A percentile compares a stretch with the other conserved stretches of the same genome.
These are phyloP conservation scores for Geranium incanum DNA, from an alignment of 441 rosid species.

Conservation along the genomic window DNA sequence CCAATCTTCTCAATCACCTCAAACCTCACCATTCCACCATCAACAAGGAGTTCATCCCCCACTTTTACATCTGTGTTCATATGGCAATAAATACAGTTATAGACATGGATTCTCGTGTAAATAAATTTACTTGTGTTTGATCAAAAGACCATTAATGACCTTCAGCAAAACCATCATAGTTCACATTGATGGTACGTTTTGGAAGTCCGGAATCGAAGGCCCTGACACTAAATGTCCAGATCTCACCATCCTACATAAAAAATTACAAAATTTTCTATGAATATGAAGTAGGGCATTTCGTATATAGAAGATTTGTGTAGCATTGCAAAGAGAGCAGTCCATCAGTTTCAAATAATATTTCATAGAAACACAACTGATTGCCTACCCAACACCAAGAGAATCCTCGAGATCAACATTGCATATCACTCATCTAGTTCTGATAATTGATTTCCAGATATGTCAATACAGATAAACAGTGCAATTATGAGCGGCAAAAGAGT, in stretches of 20 bases:
- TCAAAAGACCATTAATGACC: conserved; percentile 32
- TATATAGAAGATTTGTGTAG: neutral
- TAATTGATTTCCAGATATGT: neutral
- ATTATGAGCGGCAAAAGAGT: too few relatives aligned
- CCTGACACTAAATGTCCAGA: conserved; percentile 92
- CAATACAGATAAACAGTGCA: too few relatives aligned
- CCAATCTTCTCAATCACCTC: conserved; percentile 93
- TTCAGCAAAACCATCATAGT: conserved; percentile 94
- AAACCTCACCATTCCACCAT: conserved; percentile 99
- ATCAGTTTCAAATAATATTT: neutral
- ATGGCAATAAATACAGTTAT: neutral
- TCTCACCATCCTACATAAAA: conserved; percentile 74
- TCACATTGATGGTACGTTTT: conserved; percentile 70
- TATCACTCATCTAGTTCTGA: too few relatives aligned
- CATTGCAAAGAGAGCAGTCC: neutral
- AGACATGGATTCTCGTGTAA: neutral
- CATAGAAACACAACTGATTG: neutral
- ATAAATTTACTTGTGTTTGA: neutral
- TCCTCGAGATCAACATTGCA: too few relatives aligned
- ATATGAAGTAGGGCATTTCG: neutral
- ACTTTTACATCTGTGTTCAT: conserved; percentile 56
- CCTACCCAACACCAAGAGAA: too few relatives aligned
- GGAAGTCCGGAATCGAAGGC: conserved; percentile 65
- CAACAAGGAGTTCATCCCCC: conserved; percentile 88
- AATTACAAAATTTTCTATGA: neutral